These are phyloP conservation scores for Penicillium sp. DNA, from an alignment of 2,329 filamentous ascomycete genomes.

Conservation along the genomic window DNA sequence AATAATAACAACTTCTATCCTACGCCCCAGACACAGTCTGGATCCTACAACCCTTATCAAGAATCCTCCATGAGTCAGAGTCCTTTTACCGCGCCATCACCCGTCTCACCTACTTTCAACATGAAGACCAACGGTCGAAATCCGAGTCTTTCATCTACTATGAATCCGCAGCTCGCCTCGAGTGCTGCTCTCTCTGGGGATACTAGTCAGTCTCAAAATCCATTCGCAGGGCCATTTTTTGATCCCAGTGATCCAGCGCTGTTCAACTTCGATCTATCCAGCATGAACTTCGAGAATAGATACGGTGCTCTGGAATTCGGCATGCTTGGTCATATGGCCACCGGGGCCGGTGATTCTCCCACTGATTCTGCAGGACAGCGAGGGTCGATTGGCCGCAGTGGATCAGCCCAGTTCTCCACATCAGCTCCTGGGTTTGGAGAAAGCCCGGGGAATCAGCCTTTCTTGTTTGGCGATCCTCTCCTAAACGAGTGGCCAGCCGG, in stretches of 20 bases:
- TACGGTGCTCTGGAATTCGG: constrained; percentile 95
- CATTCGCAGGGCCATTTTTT: constrained; percentile 62
- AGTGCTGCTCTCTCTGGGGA: constrained; percentile 50
- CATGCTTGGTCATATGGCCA: constrained; percentile 94
- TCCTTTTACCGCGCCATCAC: constrained; percentile 63
- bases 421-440: constrained; percentile 44
- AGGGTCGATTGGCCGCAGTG: constrained; percentile 46
- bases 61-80: constrained; percentile 44
- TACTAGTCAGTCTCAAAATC: constrained; percentile 36
- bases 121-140: constrained; percentile 46
- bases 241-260: constrained; percentile 87
- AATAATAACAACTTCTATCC: constrained; percentile 34
- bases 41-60: constrained; percentile 48
- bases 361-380: constrained; percentile 56
- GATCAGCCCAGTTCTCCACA: constrained; percentile 41
- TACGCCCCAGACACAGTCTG: constrained; percentile 30
- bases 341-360: constrained; percentile 76
- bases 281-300: constrained; percentile 91
- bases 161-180: constrained; percentile 48
- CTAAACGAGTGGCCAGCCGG: constrained; percentile 46
- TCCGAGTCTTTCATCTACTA: constrained; percentile 34
- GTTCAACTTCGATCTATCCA: constrained; percentile 94
- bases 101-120: constrained; percentile 67
- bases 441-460: constrained; percentile 45
- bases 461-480: constrained; percentile 46